These are phyloP conservation scores for Hanseniaspora uvarum DNA, from an alignment of 1,139 yeast species.

Conservation along the genomic window DNA sequence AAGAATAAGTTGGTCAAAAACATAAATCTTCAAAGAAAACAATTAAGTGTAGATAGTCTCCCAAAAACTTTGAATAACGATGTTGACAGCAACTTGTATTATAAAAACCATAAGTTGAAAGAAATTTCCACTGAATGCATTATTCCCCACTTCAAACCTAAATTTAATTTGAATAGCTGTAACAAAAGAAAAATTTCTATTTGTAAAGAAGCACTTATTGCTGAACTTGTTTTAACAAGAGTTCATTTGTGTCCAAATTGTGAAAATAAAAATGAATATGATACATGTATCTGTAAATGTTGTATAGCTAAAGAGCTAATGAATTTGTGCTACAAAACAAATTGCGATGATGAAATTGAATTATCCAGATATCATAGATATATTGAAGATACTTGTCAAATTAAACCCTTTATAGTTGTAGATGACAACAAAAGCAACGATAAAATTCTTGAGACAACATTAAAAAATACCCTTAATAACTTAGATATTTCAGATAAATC, in stretches of 20 bases:
- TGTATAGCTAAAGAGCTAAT: constrained; percentile 4
- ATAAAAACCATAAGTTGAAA: constrained; percentile 4
- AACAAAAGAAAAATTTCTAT: constrained; percentile 1
- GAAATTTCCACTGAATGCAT: constrained; percentile 6
- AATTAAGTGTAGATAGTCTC: background rate
- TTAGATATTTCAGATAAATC: background rate
- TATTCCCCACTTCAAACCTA: constrained; percentile 5
- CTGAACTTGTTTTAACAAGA: constrained; percentile 10
- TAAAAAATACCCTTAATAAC: background rate
- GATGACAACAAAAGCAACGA: background rate
- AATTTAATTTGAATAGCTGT: background rate
- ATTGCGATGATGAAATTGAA: constrained; percentile 3
- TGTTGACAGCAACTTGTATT: constrained; percentile 4
- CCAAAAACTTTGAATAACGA: background rate
- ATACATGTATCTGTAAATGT: constrained; percentile 4
- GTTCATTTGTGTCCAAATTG: constrained; percentile 9
- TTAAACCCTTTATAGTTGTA: constrained; percentile 1
- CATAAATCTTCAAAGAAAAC: background rate
- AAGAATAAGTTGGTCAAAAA: background rate
- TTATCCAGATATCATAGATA: background rate
- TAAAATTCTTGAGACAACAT: background rate
- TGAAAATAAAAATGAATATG: constrained; percentile 7
- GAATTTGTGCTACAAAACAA: background rate
- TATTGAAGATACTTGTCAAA: constrained; percentile 4
- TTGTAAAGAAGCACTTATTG: constrained; percentile 6